Evolutionary conservation across 768 basidiomycete genomes (phyloP).

Genomic region (Russula sp.): DNA sequence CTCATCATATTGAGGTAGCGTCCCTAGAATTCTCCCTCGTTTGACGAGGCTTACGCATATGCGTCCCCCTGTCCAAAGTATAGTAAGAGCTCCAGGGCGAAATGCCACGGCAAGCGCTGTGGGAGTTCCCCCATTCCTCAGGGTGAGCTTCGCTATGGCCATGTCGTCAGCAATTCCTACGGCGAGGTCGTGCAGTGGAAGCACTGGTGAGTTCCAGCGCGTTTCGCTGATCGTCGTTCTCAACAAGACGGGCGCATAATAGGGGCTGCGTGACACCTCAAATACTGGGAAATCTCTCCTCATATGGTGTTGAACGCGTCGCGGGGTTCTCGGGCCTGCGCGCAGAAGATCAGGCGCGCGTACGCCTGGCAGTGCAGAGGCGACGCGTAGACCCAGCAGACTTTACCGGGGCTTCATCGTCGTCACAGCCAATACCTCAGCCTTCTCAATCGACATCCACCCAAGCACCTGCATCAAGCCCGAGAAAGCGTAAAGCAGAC

Average conservation of each 20-base stretch:
- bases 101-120: conserved; percentile 63
- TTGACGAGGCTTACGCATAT: not conserved
- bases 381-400: conserved; percentile 53
- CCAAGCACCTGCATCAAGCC: conserved; percentile 27
- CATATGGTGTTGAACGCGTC: conserved; percentile 9
- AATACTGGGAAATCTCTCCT: conserved; percentile 6
- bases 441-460: conserved; percentile 3
- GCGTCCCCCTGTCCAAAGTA: conserved; percentile 41
- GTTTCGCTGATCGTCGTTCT: not conserved
- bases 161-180: conserved; percentile 37
- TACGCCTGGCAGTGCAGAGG: conserved; percentile 50
- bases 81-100: conserved; percentile 61
- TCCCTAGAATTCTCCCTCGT: not conserved
- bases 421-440: conserved; percentile 5
- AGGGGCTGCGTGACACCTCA: conserved; percentile 23
- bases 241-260: conserved; percentile 5
- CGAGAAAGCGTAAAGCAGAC: conserved; percentile 44
- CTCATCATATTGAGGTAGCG: conserved; percentile 19
- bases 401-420: conserved; percentile 38
- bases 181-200: conserved; percentile 69
- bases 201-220: conserved; percentile 51
- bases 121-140: conserved; percentile 46
- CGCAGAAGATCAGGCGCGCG: conserved; percentile 54
- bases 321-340: conserved; percentile 26
- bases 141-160: conserved; percentile 63